Conservation (phyloP, 805 yeast species). For the Saccharomycopsis vini region DNA sequence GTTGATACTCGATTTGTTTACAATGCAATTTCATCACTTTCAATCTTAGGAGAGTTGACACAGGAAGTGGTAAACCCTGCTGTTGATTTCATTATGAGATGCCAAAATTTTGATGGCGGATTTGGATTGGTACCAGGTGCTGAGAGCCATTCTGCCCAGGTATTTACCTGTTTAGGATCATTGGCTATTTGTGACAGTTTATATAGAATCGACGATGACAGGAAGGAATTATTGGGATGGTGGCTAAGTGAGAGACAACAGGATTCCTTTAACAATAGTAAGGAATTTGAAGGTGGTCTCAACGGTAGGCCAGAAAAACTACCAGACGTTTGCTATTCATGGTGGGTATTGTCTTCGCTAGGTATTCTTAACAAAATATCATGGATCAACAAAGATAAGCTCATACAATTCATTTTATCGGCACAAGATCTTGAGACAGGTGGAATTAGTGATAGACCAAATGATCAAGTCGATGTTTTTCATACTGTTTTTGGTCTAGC, state of each 20-base stretch:
- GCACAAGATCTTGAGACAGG: constrained; percentile 77
- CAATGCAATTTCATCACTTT: constrained; percentile 65
- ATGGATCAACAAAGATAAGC: constrained; percentile 65
- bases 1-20: constrained; percentile 88
- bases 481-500: constrained; percentile 89
- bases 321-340: constrained; percentile 95
- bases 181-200: constrained; percentile 59
- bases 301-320: constrained; percentile 94
- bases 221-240: constrained; percentile 48
- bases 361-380: constrained; percentile 55
- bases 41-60: constrained; percentile 57
- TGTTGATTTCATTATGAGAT: constrained; percentile 50
- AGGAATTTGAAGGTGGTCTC: constrained; percentile 63
- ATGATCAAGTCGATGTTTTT: constrained; percentile 83
- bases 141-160: constrained; percentile 91
- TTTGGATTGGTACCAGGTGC: constrained; percentile 92
- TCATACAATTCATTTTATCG: constrained; percentile 57
- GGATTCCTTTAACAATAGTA: constrained; percentile 25
- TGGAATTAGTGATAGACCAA: constrained; percentile 89
- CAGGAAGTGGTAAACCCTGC: constrained; percentile 49
- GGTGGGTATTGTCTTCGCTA: constrained; percentile 89
- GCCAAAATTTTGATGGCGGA: constrained; percentile 93
- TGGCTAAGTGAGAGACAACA: constrained; percentile 93
- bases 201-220: constrained; percentile 32
- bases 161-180: constrained; percentile 77